Evolutionary conservation across 2,329 filamentous ascomycete genomes (phyloP).

Genomic region (Emmonsia crescens): DNA sequence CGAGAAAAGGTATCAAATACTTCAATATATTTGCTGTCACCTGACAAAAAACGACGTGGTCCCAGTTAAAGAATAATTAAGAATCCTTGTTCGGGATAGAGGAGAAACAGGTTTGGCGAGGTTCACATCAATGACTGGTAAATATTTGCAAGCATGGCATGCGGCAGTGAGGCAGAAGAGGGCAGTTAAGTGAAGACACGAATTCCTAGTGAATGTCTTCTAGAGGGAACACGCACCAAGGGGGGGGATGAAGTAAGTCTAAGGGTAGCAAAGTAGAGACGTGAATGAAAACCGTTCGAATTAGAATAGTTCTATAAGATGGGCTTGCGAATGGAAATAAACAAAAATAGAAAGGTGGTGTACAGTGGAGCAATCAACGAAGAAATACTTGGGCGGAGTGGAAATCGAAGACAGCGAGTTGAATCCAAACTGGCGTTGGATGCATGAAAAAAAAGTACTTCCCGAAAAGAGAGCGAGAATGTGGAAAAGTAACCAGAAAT

Average conservation of each 20-base stretch:
- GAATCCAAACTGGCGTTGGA: conserved; percentile 5
- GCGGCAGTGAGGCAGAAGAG: conserved; percentile 2
- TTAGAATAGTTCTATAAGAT: conserved; percentile 3
- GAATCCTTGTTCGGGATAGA: conserved; percentile 1
- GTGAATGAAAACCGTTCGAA: conserved; percentile 5
- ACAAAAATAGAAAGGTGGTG: conserved; percentile 7
- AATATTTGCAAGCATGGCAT: conserved; percentile 3
- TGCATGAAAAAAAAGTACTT: conserved; percentile 11
- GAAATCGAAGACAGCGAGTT: conserved; percentile 4
- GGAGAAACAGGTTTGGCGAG: neutral
- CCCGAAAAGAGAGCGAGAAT: conserved; percentile 1
- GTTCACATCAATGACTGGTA: conserved; percentile 5
- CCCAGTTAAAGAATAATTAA: conserved; percentile 1
- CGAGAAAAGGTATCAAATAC: conserved; percentile 7
- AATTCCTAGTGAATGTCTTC: neutral
- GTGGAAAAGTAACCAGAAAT: conserved; percentile 3
- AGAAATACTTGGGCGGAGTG: neutral
- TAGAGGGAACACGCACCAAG: conserved; percentile 10
- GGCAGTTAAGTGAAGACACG: conserved; percentile 4
- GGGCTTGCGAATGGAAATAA: conserved; percentile 4
- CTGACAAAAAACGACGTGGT: conserved; percentile 4
- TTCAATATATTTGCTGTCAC: conserved; percentile 1
- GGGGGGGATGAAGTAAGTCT: neutral
- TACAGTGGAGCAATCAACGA: conserved; percentile 11
- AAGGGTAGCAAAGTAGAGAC: neutral